These are phyloP conservation scores for Phaeophleospora eucalypticola DNA, from an alignment of 2,329 filamentous ascomycete species.

Conservation along the genomic window DNA sequence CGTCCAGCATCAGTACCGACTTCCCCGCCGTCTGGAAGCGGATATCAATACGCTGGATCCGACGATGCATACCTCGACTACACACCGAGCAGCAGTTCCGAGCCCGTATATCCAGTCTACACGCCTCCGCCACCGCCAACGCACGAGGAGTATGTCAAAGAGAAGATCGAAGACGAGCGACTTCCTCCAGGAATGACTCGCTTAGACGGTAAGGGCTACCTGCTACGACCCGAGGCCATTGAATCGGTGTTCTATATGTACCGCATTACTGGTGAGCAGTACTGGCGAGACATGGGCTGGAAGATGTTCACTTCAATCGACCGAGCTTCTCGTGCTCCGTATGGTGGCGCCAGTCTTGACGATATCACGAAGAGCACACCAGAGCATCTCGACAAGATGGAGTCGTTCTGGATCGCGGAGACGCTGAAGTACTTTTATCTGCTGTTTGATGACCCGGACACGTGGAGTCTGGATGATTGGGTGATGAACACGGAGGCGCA, in stretches of 20 bases:
- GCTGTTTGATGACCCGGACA: conserved; percentile 65
- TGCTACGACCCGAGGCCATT: conserved; percentile 68
- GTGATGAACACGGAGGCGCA: conserved; percentile 59
- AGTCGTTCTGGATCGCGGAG: conserved; percentile 85
- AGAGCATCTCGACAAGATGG: conserved; percentile 61
- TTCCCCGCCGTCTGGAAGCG: neutral
- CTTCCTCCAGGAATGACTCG: conserved; percentile 40
- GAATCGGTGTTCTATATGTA: conserved; percentile 89
- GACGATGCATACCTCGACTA: conserved; percentile 7
- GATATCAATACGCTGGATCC: conserved; percentile 1
- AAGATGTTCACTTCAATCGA: conserved; percentile 74
- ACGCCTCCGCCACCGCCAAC: conserved; percentile 25
- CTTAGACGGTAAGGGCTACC: conserved; percentile 37
- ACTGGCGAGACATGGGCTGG: conserved; percentile 80
- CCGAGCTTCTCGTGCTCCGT: conserved; percentile 59
- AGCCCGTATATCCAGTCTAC: conserved; percentile 17
- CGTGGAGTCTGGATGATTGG: conserved; percentile 64
- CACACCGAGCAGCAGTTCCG: neutral
- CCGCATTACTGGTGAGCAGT: conserved; percentile 74
- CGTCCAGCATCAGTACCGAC: neutral
- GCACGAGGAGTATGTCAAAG: conserved; percentile 30
- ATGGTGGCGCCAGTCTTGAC: conserved; percentile 66
- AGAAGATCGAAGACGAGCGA: conserved; percentile 37
- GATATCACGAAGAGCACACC: conserved; percentile 52
- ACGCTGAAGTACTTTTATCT: conserved; percentile 91